Evolutionary conservation across 108 stramenopile species (phyloP), one percentile per base, ranked within the genome.

Genomic region (Nitzschia sp.): DNA sequence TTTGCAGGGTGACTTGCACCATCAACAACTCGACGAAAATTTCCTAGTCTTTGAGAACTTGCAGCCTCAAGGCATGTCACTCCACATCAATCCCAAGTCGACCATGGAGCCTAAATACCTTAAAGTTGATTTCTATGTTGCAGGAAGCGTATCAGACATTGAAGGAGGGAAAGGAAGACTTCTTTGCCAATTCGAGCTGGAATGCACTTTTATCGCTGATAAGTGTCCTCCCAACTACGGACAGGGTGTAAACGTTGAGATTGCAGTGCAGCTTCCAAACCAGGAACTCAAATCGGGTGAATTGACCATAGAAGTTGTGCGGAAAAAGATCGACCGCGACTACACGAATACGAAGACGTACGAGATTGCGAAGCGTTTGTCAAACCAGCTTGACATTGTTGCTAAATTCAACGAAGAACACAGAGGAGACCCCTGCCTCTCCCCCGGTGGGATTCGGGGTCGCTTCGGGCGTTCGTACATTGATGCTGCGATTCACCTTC

Each of bases 401-500:
- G 61, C 6, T 1, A 36, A 42, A 23, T 62, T 62, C 42, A 62
- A 62, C 21, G 32, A 25, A 9, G 61, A 45, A 2, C 6, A 62
- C 27, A n/a, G 21, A 54, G 5, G 8, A 18, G 36, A 62, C 5
- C 23, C 1, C 2, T 13, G 8, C 15, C 1, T 62, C 26, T 15
- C 3, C 15, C 61, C 61, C 9, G 46, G 46, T 25, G n/a, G n/a
- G n/a, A 34, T 62, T 38, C 17, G 26, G 26, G 61, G 61, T 2
- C 28, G 25, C 23, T 19, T 23, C 24, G 61, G 61, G 1, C 5
- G 19, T 9, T 42, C 61, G 2, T 24, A 45, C 19, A n/a, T 62
- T 1, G 42, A 62, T 26, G 61, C 61, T n/a, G 61, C 61, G 17
- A 21, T 62, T 46, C 61, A 45, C 32, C 36, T 62, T 1, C 36